Conservation (phyloP, 495 filamentous ascomycete species). For the Hypoxylon crocopeplum region DNA sequence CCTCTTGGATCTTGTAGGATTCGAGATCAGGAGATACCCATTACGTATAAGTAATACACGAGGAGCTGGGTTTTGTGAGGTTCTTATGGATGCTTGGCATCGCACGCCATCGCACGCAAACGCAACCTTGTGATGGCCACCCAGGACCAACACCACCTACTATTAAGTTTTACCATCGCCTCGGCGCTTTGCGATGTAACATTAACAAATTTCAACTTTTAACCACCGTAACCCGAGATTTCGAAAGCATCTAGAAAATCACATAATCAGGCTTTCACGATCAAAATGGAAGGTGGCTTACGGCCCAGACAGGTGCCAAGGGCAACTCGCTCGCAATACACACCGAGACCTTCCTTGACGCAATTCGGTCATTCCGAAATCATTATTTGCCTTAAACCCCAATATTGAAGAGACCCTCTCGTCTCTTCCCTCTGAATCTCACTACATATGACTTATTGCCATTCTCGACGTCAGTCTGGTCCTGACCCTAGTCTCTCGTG, state of each 20-base stretch:
- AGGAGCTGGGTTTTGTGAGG: conserved; percentile 9
- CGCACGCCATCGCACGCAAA: conserved; percentile 41
- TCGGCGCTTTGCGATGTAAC: conserved; percentile 21
- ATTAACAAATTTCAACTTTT: conserved; percentile 6
- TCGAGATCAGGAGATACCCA: conserved; percentile 13
- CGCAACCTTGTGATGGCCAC: conserved; percentile 32
- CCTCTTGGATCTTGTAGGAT: conserved; percentile 14
- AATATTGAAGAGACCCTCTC: too few relatives aligned
- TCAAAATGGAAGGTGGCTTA: conserved; percentile 29
- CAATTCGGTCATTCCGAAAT: conserved; percentile 6
- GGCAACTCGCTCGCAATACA: background rate
- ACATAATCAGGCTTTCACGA: conserved; percentile 17
- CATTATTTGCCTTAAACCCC: background rate
- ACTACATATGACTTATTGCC: too few relatives aligned
- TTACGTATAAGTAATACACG: conserved; percentile 27
- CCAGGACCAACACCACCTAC: background rate
- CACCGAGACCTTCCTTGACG: conserved; percentile 1
- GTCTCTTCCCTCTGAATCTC: too few relatives aligned
- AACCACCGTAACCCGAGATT: conserved; percentile 17
- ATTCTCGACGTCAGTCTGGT: too few relatives aligned
- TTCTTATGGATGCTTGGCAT: conserved; percentile 37
- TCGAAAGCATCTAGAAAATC: conserved; percentile 21
- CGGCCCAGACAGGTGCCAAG: background rate
- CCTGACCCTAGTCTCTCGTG: too few relatives aligned
- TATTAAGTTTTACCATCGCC: conserved; percentile 10